These are phyloP conservation scores for Telfairia occidentalis DNA, from an alignment of 331 rosid species.

Conservation along the genomic window DNA sequence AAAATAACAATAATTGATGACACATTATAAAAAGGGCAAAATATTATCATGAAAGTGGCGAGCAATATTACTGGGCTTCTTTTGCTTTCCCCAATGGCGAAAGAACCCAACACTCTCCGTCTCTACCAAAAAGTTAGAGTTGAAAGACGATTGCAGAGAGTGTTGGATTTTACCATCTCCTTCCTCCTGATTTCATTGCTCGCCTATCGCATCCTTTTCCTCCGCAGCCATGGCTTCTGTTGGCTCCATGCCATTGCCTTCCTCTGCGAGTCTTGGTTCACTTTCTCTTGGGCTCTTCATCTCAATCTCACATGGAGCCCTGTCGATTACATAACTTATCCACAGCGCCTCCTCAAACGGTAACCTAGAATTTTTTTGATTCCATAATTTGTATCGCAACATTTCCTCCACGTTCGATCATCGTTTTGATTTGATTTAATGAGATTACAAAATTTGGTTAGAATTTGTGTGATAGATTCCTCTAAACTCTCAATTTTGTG, in stretches of 20 bases:
- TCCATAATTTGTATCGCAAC: no score
- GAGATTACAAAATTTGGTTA: no score
- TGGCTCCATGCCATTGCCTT: conserved; percentile 37
- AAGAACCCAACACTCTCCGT: conserved; percentile 15
- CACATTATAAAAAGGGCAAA: no score
- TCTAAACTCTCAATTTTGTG: no score
- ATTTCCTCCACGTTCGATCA: neutral
- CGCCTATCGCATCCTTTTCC: conserved; percentile 25
- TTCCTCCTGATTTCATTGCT: conserved; percentile 35
- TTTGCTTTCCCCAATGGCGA: neutral
- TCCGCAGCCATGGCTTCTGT: conserved; percentile 19
- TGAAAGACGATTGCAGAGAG: conserved; percentile 13
- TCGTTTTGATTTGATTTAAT: no score
- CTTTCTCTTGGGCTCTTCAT: conserved; percentile 25
- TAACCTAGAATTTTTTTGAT: neutral
- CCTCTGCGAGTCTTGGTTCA: conserved; percentile 43
- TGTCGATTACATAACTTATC: conserved; percentile 19
- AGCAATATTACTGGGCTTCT: no score
- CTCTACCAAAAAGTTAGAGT: conserved; percentile 20
- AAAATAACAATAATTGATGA: no score
- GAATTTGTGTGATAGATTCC: no score
- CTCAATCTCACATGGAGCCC: conserved; percentile 44
- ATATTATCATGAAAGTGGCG: no score
- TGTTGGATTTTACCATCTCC: conserved; percentile 21
- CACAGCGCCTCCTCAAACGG: conserved; percentile 32